Evolutionary conservation across 1,284 basidiomycete species (phyloP), one percentile per base, ranked within the genome.

Genomic region (Ganoderma meredithae): DNA sequence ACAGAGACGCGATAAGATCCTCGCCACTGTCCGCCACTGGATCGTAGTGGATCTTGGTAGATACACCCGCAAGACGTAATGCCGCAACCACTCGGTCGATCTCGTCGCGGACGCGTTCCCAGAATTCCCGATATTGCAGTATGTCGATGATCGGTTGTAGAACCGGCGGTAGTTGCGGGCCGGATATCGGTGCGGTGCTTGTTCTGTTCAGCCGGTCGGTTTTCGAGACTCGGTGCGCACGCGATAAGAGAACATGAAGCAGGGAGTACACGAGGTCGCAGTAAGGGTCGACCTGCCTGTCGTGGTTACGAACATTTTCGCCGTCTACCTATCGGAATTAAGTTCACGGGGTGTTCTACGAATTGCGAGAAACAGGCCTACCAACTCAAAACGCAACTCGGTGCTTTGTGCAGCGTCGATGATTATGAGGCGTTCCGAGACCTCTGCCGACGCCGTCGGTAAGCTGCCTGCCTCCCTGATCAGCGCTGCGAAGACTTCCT

Each of bases 41-140:
- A 66, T 88, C 84, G 74, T 92, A 90, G 27, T 86, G 83, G 25
- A 93, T 81, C 12, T 80, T 82, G 6, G 86, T 85, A 12, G 83
- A 76, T n/a, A 95, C 84, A 3, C 90, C 89, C 0, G 85, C 88
- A 52, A 72, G 77, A 25, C 77, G 78, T 62, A 95, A 77, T 2
- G 86, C 86, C 36, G 70, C 64, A 6, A 82, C 81, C 62, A 88
- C 83, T 69, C 82, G 83, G 58, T 80, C 77, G 41, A 94, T 78
- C 79, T 93, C 90, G 1, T 77, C 69, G 64, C 85, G 83, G 52
- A 94, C 82, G 67, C 89, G 84, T 65, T 84, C 77, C 75, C 90
- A 91, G 76, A 95, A 94, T 25, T 87, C 86, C 72, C 87, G 86
- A 75, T 94, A 95, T 77, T 94, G 93, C 47, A 94, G 78, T 27